Conservation (phyloP, 768 basidiomycete species). For the Cyclocybe cylindracea region DNA sequence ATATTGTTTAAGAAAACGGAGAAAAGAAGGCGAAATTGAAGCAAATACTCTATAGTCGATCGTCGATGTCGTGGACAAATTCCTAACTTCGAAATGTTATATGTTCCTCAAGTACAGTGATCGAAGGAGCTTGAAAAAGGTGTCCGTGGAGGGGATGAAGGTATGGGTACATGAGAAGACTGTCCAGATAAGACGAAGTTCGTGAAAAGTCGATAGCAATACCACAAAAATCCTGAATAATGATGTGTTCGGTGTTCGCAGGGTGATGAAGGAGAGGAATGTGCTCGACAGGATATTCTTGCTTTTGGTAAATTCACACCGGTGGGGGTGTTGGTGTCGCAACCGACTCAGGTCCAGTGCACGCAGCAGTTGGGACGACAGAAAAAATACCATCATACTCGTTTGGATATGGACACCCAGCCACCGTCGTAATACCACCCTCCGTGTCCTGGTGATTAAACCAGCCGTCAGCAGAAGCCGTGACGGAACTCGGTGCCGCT, state of each 20-base stretch:
- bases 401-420: slow-evolving; percentile 57
- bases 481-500: slow-evolving; percentile 38
- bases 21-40: too few species aligned
- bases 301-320: not conserved
- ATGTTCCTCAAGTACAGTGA: too few species aligned
- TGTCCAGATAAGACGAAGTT: not conserved
- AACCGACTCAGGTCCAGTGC: slow-evolving; percentile 20
- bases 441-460: slow-evolving; percentile 49
- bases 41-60: too few species aligned
- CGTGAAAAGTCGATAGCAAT: not conserved
- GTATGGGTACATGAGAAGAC: not conserved
- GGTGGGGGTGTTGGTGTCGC: not conserved
- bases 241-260: too few species aligned
- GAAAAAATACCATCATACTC: slow-evolving; percentile 35
- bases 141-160: too few species aligned
- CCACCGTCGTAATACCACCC: slow-evolving; percentile 44
- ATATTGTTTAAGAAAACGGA: too few species aligned
- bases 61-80: too few species aligned
- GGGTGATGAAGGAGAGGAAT: too few species aligned
- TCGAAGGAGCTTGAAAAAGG: too few species aligned
- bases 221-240: too few species aligned
- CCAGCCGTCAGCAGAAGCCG: slow-evolving; percentile 58
- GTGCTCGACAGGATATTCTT: not conserved
- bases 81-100: too few species aligned
- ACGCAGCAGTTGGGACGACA: slow-evolving; percentile 24